Percentiles rank a stretch among this genome's conserved stretches.
Evolutionary conservation across 2,329 filamentous ascomycete genomes (phyloP).

Genomic region (Fusarium fracticaudum): DNA sequence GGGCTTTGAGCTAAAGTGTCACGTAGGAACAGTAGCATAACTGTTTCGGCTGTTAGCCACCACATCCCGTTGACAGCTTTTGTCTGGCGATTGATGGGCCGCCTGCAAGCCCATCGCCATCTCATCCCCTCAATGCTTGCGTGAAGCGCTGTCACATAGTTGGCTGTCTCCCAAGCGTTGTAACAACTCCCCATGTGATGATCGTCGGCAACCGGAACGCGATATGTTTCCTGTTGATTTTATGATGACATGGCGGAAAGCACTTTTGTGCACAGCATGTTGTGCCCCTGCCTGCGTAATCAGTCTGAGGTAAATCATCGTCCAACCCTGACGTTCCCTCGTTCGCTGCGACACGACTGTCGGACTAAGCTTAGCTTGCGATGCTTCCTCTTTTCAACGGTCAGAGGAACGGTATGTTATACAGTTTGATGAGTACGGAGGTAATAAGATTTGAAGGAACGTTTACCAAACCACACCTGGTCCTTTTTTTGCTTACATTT

Average conservation of each 20-base stretch:
- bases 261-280: conserved; percentile 10
- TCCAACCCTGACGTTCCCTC: conserved; percentile 2
- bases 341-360: not conserved
- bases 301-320: conserved; percentile 23
- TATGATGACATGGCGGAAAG: conserved; percentile 14
- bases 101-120: not conserved
- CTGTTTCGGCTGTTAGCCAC: conserved; percentile 9
- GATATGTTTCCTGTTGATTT: conserved; percentile 30
- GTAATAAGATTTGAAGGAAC: conserved; percentile 9
- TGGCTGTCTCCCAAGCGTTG: conserved; percentile 11
- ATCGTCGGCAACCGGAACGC: conserved; percentile 29
- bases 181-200: conserved; percentile 21
- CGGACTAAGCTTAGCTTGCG: conserved; percentile 11
- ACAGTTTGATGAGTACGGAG: not conserved
- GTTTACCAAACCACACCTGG: not conserved
- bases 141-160: conserved; percentile 4
- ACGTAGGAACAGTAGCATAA: not conserved
- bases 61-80: not conserved
- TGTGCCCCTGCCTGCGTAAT: conserved; percentile 30
- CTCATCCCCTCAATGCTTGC: not conserved
- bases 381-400: not conserved
- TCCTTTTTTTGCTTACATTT: not conserved
- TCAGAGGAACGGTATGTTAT: not conserved
- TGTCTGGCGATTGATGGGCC: not conserved
- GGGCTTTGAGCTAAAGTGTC: not conserved